Base-by-base conservation (phyloP, 1,139 yeast species). In the Magnusiomyces suaveolens region DNA sequence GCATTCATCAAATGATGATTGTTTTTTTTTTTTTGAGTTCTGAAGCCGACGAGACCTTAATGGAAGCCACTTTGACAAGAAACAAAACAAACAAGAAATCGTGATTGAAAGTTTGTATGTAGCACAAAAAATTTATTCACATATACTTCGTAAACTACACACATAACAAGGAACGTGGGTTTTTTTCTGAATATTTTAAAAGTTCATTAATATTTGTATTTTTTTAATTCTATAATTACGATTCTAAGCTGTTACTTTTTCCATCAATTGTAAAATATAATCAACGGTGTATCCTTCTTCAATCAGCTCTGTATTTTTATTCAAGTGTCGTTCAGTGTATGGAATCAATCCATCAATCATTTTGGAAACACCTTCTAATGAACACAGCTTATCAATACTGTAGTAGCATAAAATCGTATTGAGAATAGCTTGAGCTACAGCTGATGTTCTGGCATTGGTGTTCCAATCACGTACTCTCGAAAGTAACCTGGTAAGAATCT, bases 391-490 rank as follows among this genome's bases (percentile, higher is more conserved):
- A 21, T 80, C 79, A 20, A 82, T 73, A 26, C 76, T 72, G 61
- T 80, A 80, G 46, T 75, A 75, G 48, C 74, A 72, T 57, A 92
- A 70, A 43, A 90, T 70, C 23, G 87, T 83, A 59, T 80, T 75
- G 55, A 92, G 74, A 41, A 89, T 72, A 54, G 81, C 81, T 68
- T 92, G 98, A 26, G 96, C 87, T 56, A 87, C 78, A 54, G 79
- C 82, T 63, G 87, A 87, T 48, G 87, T 83, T 64, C 83, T 81
- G 54, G 88, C 86, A 67, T 89, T 92, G 52, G 94, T 83, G 69
- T 94, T 92, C 99, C 99, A 92, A 66, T 89, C 96, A 63, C 97
- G 80, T 38, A 89, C 76, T 64, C 95, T 82, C 62, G 79, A 80
- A 67, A 92, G 78, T 39, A 92, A 70, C 21, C 73, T 67, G 44